Percentiles rank a stretch among this genome's conserved stretches.
Conservation (phyloP, 352 stramenopile genomes). For the Phytopythium mirpurense region DNA sequence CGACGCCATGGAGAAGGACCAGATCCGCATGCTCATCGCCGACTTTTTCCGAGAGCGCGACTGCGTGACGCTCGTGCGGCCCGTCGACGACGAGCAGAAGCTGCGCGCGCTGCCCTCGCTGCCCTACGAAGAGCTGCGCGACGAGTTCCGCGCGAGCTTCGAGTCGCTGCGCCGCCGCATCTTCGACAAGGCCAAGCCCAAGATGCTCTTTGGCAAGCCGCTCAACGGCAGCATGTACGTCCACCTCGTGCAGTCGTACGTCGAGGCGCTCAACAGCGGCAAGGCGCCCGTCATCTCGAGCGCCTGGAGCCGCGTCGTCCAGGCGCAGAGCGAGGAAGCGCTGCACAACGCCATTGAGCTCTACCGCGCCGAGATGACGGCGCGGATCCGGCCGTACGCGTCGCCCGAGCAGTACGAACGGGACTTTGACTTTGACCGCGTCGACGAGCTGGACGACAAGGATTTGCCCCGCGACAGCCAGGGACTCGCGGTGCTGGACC, state of each 20-base stretch:
- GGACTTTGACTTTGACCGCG: conserved; percentile 38
- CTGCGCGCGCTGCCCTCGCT: conserved; percentile 65
- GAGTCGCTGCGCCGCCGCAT: conserved; percentile 62
- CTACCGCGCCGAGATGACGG: conserved; percentile 71
- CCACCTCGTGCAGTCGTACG: conserved; percentile 76
- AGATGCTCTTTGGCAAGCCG: conserved; percentile 81
- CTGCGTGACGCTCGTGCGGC: conserved; percentile 88
- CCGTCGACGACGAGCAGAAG: conserved; percentile 82
- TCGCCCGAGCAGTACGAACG: conserved; percentile 53
- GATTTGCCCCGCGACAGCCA: conserved; percentile 9
- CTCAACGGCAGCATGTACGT: conserved; percentile 87
- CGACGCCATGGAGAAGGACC: conserved; percentile 71
- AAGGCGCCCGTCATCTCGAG: conserved; percentile 85
- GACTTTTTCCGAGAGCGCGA: conserved; percentile 86
- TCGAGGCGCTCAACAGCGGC: conserved; percentile 85
- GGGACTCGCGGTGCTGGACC: conserved; percentile 37
- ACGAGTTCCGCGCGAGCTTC: conserved; percentile 78
- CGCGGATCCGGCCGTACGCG: conserved; percentile 42
- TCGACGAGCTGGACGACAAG: conserved; percentile 11
- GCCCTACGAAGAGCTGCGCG: conserved; percentile 66
- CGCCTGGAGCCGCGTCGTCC: conserved; percentile 85
- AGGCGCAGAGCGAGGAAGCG: conserved; percentile 80
- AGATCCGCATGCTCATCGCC: conserved; percentile 69
- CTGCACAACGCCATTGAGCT: conserved; percentile 62
- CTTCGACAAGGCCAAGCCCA: conserved; percentile 77